Base-by-base conservation (phyloP, 768 basidiomycete species). In the Macrolepiota dolichaula region DNA sequence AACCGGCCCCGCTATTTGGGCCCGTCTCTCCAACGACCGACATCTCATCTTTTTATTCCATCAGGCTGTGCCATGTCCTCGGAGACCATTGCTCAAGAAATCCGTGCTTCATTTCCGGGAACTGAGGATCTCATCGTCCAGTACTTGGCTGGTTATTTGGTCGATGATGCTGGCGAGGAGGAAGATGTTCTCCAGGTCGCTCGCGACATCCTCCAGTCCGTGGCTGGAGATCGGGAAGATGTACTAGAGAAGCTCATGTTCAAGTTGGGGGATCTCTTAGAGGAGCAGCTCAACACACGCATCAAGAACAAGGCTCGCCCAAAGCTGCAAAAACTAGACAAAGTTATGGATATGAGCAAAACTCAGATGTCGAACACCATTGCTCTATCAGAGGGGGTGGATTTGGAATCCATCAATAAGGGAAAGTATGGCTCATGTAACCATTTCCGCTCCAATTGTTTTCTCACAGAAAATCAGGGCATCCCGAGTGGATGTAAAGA, bases 401-500 rank as follows among this genome's bases (percentile, higher is more conserved):
- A 96, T 72, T 77, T 96, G 56, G 92, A 94, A 73, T 92, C 91
- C 40, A 92, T 94, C 57, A 94, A 94, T 76, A 95, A 96, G 81
- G 93, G 91, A 79, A 95, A 95, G 91, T 93, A 78, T 71, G 73
- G 77, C 12, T 22, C 29, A 40, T 7, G 49, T 63, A 44, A 27
- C 51, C 49, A 38, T 55, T 19, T 49, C 55, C 56, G 35, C 57
- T 54, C 57, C 62, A 63, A 62, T 66, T 54, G 69, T 60, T 62
- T 42, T 64, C 57, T 52, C 46, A 13, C 54, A 54, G 38, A 53
- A 47, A 32, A 59, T 61, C 27, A 72, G 94, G 75, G 92, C 91
- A 36, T 93, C 92, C 38, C 87, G 90, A 29, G 94, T 97, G 51
- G 94, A 97, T 76, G 84, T 97, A 62, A 96, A 95, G 75, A 96